Evolutionary conservation across 768 basidiomycete genomes (phyloP), one percentile per base, ranked within the genome.

Genomic region (Sporobolomyces roseus): DNA sequence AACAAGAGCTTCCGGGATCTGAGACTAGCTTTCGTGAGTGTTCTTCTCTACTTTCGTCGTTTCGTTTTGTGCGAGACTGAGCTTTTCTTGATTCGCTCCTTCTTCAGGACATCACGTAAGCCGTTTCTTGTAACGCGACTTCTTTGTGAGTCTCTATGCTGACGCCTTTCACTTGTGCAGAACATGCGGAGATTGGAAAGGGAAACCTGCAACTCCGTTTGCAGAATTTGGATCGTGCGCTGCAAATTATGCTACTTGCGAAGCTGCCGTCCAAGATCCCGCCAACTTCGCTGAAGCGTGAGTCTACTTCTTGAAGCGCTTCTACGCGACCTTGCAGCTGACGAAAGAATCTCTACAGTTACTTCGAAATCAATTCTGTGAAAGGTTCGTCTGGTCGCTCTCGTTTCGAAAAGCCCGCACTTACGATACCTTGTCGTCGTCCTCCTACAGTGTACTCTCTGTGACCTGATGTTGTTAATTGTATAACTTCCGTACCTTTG

Each of bases 291-390:
- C 19, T 23, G 45, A 60, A 21, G 58, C 58, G 58, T 60, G 30
- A 48, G 23, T 13, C 23, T 10, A 41, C 36, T 10, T 41, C 17
- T 33, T 54, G n/a, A n/a, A n/a, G n/a, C n/a, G n/a, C n/a, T 21
- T 30, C 51, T 27, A 29, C 16, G 17, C 21, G 17, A 14, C 27
- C 27, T 41, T 41, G 9, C 38, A 41, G 10, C 38, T 41, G 17
- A 17, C 38, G 38, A 41, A 9, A 9, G 17, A 9, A 41, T 41
- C 17, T 9, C 38, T 41, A 41, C 58, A 60, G 58, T 2, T 60
- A 33, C 58, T 60, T 60, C 45, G 58, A 60, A 29, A 60, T 60
- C 45, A 60, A 60, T 25, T 60, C 58, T 32, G 45, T 60, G 21
- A 60, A 48, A 60, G 58, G 58, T 60, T 35, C 56, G 14, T 27